These are phyloP conservation scores for Dendrocalamus sinicus DNA, from an alignment of 176 grass and related monocot species.

Conservation along the genomic window DNA sequence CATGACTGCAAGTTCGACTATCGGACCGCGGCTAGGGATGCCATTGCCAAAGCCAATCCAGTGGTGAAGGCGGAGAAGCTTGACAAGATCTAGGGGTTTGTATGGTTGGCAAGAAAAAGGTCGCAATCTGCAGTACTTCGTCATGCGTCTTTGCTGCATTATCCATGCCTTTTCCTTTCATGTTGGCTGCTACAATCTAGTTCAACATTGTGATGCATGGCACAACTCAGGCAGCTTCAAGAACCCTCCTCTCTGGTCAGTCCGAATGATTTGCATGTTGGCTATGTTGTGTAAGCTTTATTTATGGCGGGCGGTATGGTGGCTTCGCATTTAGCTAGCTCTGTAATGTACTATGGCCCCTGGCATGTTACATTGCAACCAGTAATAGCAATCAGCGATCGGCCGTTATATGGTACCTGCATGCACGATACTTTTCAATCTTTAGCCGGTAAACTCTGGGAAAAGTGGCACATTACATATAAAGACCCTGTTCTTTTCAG, in stretches of 20 bases:
- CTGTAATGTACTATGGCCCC: conserved; percentile 54
- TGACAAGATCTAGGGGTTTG: conserved; percentile 77
- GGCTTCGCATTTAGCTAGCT: conserved; percentile 67
- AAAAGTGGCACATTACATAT: background rate
- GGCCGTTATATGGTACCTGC: conserved; percentile 7
- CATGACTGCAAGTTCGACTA: conserved; percentile 92
- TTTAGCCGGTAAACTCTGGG: background rate
- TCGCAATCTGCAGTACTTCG: conserved; percentile 13
- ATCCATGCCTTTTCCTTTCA: conserved; percentile 58
- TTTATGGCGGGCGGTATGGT: conserved; percentile 42
- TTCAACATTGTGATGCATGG: conserved; percentile 55
- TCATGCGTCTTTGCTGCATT: conserved; percentile 43
- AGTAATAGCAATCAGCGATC: conserved; percentile 51
- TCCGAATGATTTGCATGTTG: conserved; percentile 61
- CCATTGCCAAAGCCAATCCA: conserved; percentile 94
- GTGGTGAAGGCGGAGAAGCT: conserved; percentile 95
- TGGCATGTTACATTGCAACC: conserved; percentile 45
- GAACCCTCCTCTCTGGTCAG: conserved; percentile 33
- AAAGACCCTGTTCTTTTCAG: too few relatives aligned
- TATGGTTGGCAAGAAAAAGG: background rate
- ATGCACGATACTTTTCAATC: background rate
- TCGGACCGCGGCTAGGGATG: conserved; percentile 77
- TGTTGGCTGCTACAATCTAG: conserved; percentile 46
- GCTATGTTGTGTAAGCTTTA: conserved; percentile 76
- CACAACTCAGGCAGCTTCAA: conserved; percentile 41